Conservation (phyloP, 1,284 basidiomycete species). For the Naganishia sp. region DNA sequence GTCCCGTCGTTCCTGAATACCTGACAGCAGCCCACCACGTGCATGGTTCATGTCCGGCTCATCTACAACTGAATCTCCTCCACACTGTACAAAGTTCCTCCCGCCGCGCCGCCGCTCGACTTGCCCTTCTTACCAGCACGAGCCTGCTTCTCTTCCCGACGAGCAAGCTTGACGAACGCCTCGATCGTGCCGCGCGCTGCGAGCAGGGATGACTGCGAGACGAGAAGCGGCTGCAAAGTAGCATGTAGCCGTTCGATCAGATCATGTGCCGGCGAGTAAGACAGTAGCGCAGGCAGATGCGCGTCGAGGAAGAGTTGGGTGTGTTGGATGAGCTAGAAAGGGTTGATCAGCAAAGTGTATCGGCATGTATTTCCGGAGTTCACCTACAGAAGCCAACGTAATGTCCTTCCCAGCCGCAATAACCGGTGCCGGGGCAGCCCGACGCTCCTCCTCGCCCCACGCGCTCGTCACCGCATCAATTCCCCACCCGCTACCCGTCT, state of each 20-base stretch:
- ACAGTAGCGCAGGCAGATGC: slow-evolving; percentile 48
- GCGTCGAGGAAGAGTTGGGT: slow-evolving; percentile 50
- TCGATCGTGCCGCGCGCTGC: slow-evolving; percentile 48
- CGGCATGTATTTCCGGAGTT: background rate
- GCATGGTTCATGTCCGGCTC: too few species aligned
- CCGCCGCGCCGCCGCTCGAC: background rate
- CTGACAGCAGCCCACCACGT: too few species aligned
- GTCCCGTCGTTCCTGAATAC: too few species aligned
- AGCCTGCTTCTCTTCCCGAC: slow-evolving; percentile 40
- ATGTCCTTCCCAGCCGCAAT: slow-evolving; percentile 24
- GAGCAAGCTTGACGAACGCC: slow-evolving; percentile 45
- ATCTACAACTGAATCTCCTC: slow-evolving; percentile 34
- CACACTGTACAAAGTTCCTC: slow-evolving; percentile 27
- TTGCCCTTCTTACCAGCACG: slow-evolving; percentile 35
- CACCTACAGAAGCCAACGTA: slow-evolving; percentile 21
- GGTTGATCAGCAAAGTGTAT: background rate
- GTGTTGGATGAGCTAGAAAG: slow-evolving; percentile 43
- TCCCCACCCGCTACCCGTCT: slow-evolving; percentile 37
- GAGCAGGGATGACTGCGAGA: slow-evolving; percentile 45
- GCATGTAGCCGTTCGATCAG: slow-evolving; percentile 42
- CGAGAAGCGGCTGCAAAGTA: slow-evolving; percentile 43
- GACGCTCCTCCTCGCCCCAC: slow-evolving; percentile 3
- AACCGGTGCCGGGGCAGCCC: slow-evolving; percentile 6
- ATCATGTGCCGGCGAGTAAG: slow-evolving; percentile 39
- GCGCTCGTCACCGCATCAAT: slow-evolving; percentile 37